Base-by-base conservation (phyloP, 306 rosid genomes). In the Pyrus communis region DNA sequence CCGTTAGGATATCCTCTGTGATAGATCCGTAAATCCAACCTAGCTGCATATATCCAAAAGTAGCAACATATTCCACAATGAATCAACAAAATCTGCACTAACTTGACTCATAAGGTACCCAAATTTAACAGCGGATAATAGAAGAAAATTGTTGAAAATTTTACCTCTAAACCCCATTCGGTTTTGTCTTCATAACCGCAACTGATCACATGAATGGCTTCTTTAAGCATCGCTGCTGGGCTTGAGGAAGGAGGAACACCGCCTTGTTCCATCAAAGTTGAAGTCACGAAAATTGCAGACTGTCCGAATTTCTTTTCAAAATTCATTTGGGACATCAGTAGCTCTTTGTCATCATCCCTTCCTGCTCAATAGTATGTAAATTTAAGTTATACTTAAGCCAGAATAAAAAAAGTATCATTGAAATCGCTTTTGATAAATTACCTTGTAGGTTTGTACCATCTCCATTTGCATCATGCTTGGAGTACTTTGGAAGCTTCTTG, bases 21-120 rank as follows among this genome's bases (percentile, higher is more conserved):
- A 91, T 90, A 15, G 98, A 93, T 31, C 98, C 98, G 49, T 93
- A 93, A 64, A 91, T 93, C 98, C 98, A 93, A 67, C 98, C 98
- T 18, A 93, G 85, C 98, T 93, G 93, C 88, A 81, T 43, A 78
- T 64, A 78, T 67, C 35, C 21, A 74, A 70, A 55, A 72, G 82
- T 65, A 49, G n/a, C 68, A 42, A 40, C 45, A 40, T 49, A 60
- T 51, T 60, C 57, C 25, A 11, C 25, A 27, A 73, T 59, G 43
- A 74, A 74, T 60, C 58, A 60, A 58, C 33, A 57, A 23, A 59
- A 17, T 78, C 25, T 18, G 49, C 51, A 25, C 10, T 61, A 38
- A 10, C 21, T 67, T 68, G 27, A 46, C 27, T 18, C 55, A 2
- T 15, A 51, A 51, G 55, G 55, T 51, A 51, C 19, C 55, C 21